A percentile compares a stretch with the other conserved stretches of the same genome.
phyloP scores from a whole-genome alignment of 305 asterid genomes.

The Petunia hybrid region DNA sequence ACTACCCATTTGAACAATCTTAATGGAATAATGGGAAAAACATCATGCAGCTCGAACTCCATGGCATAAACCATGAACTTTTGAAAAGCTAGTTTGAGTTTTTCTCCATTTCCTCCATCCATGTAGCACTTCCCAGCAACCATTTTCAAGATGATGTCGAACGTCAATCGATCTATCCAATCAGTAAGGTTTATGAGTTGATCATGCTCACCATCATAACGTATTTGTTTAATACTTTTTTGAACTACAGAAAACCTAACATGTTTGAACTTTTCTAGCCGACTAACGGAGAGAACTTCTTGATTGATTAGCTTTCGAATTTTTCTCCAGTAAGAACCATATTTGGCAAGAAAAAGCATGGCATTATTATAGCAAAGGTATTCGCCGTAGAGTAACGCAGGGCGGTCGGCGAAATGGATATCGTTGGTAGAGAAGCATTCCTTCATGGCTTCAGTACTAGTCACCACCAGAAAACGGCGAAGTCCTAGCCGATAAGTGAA shows the following conservation, averaged over 20 bases:
- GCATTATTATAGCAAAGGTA: conserved; percentile 45
- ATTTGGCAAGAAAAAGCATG: conserved; percentile 46
- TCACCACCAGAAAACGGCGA: conserved; percentile 43
- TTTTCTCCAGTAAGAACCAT: conserved; percentile 47
- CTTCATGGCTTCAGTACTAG: conserved; percentile 51
- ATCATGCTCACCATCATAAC: conserved; percentile 32
- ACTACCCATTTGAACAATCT: conserved; percentile 34
- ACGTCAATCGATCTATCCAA: conserved; percentile 18
- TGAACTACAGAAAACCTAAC: conserved; percentile 6
- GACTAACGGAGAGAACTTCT: conserved; percentile 44
- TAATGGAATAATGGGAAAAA: conserved; percentile 36
- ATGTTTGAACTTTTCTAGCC: conserved; percentile 36
- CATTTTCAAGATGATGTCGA: conserved; percentile 22
- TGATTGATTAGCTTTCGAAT: conserved; percentile 43
- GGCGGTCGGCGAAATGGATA: conserved; percentile 43
- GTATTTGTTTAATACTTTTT: background rate
- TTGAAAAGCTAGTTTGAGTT: conserved; percentile 8
- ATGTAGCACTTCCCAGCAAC: conserved; percentile 36
- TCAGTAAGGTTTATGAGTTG: background rate
- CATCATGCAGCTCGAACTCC: conserved; percentile 18
- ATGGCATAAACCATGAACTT: conserved; percentile 6
- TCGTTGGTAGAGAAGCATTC: conserved; percentile 63
- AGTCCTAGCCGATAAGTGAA: conserved; percentile 49
- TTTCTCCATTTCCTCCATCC: background rate
- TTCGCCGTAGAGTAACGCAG: conserved; percentile 37